Evolutionary conservation across 2,329 filamentous ascomycete genomes (phyloP).

Genomic region (Westerdykella ornata): DNA sequence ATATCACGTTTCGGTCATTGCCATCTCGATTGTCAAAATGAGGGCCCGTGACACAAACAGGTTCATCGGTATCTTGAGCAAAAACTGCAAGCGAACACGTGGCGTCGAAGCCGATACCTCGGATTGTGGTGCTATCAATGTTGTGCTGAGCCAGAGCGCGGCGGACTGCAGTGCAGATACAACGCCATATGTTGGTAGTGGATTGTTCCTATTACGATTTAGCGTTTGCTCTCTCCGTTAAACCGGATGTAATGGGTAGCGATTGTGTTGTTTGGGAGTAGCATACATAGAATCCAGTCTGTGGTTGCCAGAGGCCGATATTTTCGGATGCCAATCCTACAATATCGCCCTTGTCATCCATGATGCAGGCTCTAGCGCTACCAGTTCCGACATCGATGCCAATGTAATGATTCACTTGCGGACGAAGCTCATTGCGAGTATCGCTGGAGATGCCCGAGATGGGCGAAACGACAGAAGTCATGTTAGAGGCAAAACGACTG

Average conservation of each 20-base stretch:
- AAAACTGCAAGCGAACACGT: slow-evolving; percentile 98
- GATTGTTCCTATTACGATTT: slow-evolving; percentile 72
- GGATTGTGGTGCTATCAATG: slow-evolving; percentile 67
- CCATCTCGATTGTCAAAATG: slow-evolving; percentile 69
- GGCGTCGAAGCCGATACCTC: slow-evolving; percentile 93
- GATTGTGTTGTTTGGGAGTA: not conserved
- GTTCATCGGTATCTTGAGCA: slow-evolving; percentile 79
- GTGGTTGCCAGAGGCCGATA: slow-evolving; percentile 49
- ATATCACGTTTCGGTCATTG: slow-evolving; percentile 87
- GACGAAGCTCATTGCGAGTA: slow-evolving; percentile 51
- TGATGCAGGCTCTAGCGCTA: slow-evolving; percentile 90
- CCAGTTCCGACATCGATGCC: slow-evolving; percentile 96
- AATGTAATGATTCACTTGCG: slow-evolving; percentile 59
- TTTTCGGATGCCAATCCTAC: slow-evolving; percentile 51
- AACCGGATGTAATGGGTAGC: not conserved
- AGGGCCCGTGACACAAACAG: slow-evolving; percentile 81
- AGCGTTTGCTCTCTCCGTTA: slow-evolving; percentile 5
- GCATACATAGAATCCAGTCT: slow-evolving; percentile 50
- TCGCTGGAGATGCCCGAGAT: slow-evolving; percentile 10
- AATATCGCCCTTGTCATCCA: slow-evolving; percentile 87
- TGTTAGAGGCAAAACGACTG: slow-evolving; percentile 6
- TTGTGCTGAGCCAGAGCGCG: slow-evolving; percentile 74
- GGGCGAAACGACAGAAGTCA: slow-evolving; percentile 9
- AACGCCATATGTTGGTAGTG: slow-evolving; percentile 91
- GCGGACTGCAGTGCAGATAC: slow-evolving; percentile 84